phyloP scores from a whole-genome alignment of 495 filamentous ascomycete genomes.

The Oidiodendron maius region DNA sequence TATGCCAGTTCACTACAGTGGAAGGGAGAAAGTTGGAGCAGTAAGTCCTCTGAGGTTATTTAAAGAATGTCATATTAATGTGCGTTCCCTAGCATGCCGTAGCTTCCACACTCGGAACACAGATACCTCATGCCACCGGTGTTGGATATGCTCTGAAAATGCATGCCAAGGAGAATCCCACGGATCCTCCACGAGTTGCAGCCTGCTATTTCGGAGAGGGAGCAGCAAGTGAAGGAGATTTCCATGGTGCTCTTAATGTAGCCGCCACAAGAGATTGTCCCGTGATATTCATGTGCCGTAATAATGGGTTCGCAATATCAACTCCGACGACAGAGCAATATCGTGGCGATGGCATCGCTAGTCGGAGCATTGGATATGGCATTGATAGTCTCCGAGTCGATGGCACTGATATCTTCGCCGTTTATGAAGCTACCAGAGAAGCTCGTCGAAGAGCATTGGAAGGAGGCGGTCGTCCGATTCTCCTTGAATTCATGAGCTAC shows the following conservation, averaged over 20 bases:
- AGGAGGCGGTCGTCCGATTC: slow-evolving; percentile 60
- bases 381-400: slow-evolving; percentile 96
- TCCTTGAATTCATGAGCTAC: slow-evolving; percentile 97
- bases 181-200: slow-evolving; percentile 59
- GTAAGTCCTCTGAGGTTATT: slow-evolving; percentile 19
- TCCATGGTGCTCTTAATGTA: slow-evolving; percentile 95
- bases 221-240: slow-evolving; percentile 95
- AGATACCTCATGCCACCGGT: slow-evolving; percentile 90
- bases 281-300: slow-evolving; percentile 90
- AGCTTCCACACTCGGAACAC: slow-evolving; percentile 86
- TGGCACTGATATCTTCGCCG: slow-evolving; percentile 94
- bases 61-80: slow-evolving; percentile 3
- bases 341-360: slow-evolving; percentile 93
- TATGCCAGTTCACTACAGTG: slow-evolving; percentile 97
- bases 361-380: slow-evolving; percentile 89
- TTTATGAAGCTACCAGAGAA: slow-evolving; percentile 73
- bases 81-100: slow-evolving; percentile 66
- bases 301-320: slow-evolving; percentile 95
- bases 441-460: slow-evolving; percentile 59
- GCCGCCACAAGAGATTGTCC: slow-evolving; percentile 90
- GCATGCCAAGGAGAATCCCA: slow-evolving; percentile 67
- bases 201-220: slow-evolving; percentile 96
- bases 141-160: slow-evolving; percentile 93
- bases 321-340: slow-evolving; percentile 96
- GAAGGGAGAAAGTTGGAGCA: slow-evolving; percentile 73